Evolutionary conservation across 2,329 filamentous ascomycete species (phyloP).

Genomic region (Delphinella strobiligena): DNA sequence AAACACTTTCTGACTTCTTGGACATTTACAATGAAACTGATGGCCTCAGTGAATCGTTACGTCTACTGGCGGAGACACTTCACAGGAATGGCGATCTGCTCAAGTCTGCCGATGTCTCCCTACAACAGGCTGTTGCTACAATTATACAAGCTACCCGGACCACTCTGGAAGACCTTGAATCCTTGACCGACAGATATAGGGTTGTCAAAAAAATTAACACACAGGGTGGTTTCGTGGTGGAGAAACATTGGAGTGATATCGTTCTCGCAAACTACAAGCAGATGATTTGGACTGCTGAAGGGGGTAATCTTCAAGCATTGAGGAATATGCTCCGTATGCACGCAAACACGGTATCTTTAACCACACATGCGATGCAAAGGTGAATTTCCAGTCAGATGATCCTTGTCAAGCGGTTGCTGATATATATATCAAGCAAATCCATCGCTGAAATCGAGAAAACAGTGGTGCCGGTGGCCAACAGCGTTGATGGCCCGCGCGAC

Average conservation of each 20-base stretch:
- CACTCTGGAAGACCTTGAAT: conserved; percentile 31
- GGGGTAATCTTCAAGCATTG: conserved; percentile 28
- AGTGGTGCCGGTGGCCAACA: too few relatives aligned
- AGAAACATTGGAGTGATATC: conserved; percentile 31
- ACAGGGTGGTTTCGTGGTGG: conserved; percentile 27
- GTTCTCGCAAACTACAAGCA: conserved; percentile 30
- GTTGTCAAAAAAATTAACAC: conserved; percentile 30
- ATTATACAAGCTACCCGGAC: conserved; percentile 28
- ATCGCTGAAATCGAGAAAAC: too few relatives aligned
- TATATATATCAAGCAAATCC: too few relatives aligned
- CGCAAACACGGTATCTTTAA: conserved; percentile 26
- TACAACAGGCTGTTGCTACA: conserved; percentile 24
- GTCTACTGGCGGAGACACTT: conserved; percentile 33
- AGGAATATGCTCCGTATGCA: conserved; percentile 31
- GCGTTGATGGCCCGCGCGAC: too few relatives aligned
- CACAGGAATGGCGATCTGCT: conserved; percentile 24
- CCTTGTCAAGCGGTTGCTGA: too few relatives aligned
- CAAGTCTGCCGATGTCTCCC: conserved; percentile 22
- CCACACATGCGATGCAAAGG: conserved; percentile 31
- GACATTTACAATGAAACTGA: conserved; percentile 31
- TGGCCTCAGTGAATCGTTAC: conserved; percentile 29
- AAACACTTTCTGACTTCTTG: conserved; percentile 17
- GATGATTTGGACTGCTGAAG: conserved; percentile 34
- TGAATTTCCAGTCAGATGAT: too few relatives aligned
- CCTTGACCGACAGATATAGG: conserved; percentile 33